Evolutionary conservation across 2,329 filamentous ascomycete species (phyloP).

Genomic region (Zalaria sp.): DNA sequence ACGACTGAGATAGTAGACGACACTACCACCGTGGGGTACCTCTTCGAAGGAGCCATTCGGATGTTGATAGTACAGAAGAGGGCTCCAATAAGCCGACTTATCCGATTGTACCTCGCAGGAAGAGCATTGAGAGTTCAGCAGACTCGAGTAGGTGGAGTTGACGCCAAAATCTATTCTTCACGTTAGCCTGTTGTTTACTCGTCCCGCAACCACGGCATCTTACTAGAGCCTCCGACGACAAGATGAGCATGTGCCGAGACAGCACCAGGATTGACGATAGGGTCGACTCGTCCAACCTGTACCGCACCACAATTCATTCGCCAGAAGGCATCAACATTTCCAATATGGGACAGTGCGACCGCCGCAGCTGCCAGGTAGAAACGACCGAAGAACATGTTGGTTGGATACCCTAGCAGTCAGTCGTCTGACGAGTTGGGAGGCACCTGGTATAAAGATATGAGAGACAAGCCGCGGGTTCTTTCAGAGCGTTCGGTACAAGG

Average conservation of each 20-base stretch:
- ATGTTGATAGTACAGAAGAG: slow-evolving; percentile 20
- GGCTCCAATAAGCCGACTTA: slow-evolving; percentile 24
- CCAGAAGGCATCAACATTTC: slow-evolving; percentile 18
- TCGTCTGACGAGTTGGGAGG: too few species aligned
- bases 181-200: slow-evolving; percentile 1
- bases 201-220: slow-evolving; percentile 1
- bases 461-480: too few species aligned
- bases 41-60: slow-evolving; percentile 20
- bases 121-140: slow-evolving; percentile 11
- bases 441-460: too few species aligned
- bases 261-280: slow-evolving; percentile 17
- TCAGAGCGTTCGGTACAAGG: too few species aligned
- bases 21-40: slow-evolving; percentile 12
- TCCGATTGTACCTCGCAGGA: slow-evolving; percentile 20
- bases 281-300: slow-evolving; percentile 21
- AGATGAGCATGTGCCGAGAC: slow-evolving; percentile 19
- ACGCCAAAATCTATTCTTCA: slow-evolving; percentile 8
- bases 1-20: slow-evolving; percentile 16
- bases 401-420: too few species aligned
- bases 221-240: slow-evolving; percentile 19
- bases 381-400: not conserved
- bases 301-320: slow-evolving; percentile 20
- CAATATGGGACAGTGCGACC: not conserved
- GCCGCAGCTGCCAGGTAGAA: not conserved
- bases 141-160: slow-evolving; percentile 9